phyloP scores from a whole-genome alignment of 1,284 basidiomycete genomes.

The Leccinum pachyderme region DNA sequence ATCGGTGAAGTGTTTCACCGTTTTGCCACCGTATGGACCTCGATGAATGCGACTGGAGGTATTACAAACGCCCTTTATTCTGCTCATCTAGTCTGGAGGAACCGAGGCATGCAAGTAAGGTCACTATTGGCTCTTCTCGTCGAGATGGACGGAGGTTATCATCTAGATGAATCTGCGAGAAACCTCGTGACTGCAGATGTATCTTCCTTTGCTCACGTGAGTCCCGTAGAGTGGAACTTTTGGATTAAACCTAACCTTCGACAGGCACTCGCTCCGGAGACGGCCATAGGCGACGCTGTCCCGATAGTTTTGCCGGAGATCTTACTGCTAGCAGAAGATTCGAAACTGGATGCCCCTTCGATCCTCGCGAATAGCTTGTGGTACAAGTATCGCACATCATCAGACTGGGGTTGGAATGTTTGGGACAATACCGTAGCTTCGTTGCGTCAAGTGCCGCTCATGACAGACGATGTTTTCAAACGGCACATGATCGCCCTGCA shows the following conservation, averaged over 20 bases:
- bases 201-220: constrained; percentile 56
- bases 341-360: constrained; percentile 56
- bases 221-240: constrained; percentile 18
- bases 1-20: constrained; percentile 66
- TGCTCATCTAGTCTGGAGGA: constrained; percentile 62
- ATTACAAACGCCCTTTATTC: constrained; percentile 60
- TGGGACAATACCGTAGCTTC: constrained; percentile 78
- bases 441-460: constrained; percentile 59
- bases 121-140: constrained; percentile 58
- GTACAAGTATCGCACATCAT: constrained; percentile 72
- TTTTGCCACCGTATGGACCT: constrained; percentile 70
- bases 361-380: constrained; percentile 72
- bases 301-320: constrained; percentile 68
- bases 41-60: constrained; percentile 60
- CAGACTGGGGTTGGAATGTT: constrained; percentile 73
- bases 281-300: constrained; percentile 47
- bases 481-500: constrained; percentile 54
- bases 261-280: constrained; percentile 46
- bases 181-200: constrained; percentile 60
- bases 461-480: constrained; percentile 46
- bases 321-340: constrained; percentile 56
- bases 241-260: background rate
- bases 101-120: constrained; percentile 60
- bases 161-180: constrained; percentile 53
- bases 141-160: constrained; percentile 58